A percentile compares a stretch with the other conserved stretches of the same genome.
Evolutionary conservation across 2,329 filamentous ascomycete genomes (phyloP).

Genomic region (Alternaria longipes): DNA sequence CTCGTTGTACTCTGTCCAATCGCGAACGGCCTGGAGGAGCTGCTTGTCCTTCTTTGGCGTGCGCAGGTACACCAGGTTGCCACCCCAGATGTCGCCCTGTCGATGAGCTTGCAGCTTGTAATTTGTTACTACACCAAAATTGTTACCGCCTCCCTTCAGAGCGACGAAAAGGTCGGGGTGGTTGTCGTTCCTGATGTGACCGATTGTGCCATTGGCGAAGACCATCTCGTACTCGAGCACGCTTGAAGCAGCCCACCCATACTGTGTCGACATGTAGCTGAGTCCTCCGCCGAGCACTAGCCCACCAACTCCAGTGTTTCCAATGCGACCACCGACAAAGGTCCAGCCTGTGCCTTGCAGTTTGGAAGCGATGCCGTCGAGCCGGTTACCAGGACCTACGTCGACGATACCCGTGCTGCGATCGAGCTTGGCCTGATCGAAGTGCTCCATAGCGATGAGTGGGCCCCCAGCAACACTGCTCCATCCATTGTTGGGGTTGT

Average conservation of each 20-base stretch:
- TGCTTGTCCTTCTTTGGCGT: conserved; percentile 48
- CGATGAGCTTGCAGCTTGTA: conserved; percentile 35
- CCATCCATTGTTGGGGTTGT: conserved; percentile 59
- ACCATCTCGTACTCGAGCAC: conserved; percentile 57
- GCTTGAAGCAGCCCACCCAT: conserved; percentile 59
- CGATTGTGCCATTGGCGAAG: conserved; percentile 56
- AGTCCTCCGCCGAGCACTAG: conserved; percentile 57
- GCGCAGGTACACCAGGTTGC: conserved; percentile 56
- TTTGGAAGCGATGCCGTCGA: conserved; percentile 50
- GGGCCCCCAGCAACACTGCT: conserved; percentile 57
- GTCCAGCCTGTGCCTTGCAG: conserved; percentile 51
- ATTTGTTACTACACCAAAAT: conserved; percentile 53
- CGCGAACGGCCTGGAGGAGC: conserved; percentile 60
- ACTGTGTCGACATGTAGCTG: conserved; percentile 49
- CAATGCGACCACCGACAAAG: conserved; percentile 58
- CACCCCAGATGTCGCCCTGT: conserved; percentile 56
- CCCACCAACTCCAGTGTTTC: conserved; percentile 59
- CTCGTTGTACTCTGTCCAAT: conserved; percentile 66
- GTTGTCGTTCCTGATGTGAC: conserved; percentile 30
- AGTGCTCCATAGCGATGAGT: conserved; percentile 53
- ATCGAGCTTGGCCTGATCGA: conserved; percentile 41
- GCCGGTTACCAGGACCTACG: conserved; percentile 46
- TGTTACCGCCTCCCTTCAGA: conserved; percentile 51
- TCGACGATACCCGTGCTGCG: conserved; percentile 36
- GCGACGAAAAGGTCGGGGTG: conserved; percentile 50